phyloP scores from a whole-genome alignment of 352 stramenopile genomes.

The Globisporangium orthogonon region DNA sequence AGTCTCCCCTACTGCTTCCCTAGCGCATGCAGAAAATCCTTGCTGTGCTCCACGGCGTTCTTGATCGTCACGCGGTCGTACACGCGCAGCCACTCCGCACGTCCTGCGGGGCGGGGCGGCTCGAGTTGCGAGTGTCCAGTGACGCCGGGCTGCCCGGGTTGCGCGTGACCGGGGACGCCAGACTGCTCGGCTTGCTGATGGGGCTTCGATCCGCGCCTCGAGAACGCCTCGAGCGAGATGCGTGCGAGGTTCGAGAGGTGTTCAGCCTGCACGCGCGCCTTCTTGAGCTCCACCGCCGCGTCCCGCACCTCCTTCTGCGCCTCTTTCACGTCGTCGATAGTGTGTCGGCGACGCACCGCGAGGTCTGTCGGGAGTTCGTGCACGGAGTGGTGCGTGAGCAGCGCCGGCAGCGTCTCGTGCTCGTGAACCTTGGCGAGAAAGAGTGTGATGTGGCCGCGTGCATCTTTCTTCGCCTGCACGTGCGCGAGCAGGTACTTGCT shows the following conservation, averaged over 20 bases:
- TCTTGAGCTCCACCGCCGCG: constrained; percentile 63
- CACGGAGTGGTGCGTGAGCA: constrained; percentile 21
- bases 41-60: constrained; percentile 61
- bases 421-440: constrained; percentile 67
- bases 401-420: constrained; percentile 46
- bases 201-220: constrained; percentile 15
- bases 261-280: constrained; percentile 65
- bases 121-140: constrained; percentile 15
- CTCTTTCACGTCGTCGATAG: constrained; percentile 72
- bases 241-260: constrained; percentile 67
- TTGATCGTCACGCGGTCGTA: constrained; percentile 65
- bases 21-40: constrained; percentile 31
- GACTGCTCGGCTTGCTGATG: constrained; percentile 2
- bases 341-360: constrained; percentile 60
- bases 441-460: constrained; percentile 33
- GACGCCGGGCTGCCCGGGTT: background rate
- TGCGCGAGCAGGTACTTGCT: constrained; percentile 70
- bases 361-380: constrained; percentile 44
- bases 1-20: constrained; percentile 10
- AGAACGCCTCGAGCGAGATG: constrained; percentile 59
- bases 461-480: constrained; percentile 54
- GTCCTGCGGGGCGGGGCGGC: background rate
- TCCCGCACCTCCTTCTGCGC: constrained; percentile 66
- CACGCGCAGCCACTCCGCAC: constrained; percentile 49
- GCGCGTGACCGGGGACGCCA: constrained; percentile 11